Percentiles rank a stretch among this genome's conserved stretches.
Evolutionary conservation across 2,329 filamentous ascomycete genomes (phyloP).

Genomic region (Apiospora hydei): DNA sequence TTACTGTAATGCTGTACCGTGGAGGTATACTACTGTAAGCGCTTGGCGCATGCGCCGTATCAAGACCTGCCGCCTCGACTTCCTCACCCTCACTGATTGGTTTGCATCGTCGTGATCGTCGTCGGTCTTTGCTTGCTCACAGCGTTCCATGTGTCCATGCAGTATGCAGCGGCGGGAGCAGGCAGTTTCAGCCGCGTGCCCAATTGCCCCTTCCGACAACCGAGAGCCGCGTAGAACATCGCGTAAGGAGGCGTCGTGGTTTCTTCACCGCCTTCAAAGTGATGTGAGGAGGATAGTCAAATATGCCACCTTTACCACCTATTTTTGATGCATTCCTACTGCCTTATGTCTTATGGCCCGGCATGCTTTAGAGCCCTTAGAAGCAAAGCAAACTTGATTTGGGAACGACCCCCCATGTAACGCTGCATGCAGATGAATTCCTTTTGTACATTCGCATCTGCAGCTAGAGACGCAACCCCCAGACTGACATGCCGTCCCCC

Average conservation of each 20-base stretch:
- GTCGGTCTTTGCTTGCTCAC: not conserved
- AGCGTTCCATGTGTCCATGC: not conserved
- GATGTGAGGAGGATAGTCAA: not conserved
- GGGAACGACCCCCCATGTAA: not conserved
- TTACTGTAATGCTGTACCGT: not conserved
- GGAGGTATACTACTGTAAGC: not conserved
- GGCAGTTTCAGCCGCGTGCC: not conserved
- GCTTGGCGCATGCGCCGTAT: not conserved
- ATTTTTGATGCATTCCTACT: not conserved
- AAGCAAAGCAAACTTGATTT: not conserved
- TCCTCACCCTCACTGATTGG: not conserved
- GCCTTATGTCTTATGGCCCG: not conserved
- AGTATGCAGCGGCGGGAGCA: not conserved
- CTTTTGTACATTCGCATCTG: not conserved
- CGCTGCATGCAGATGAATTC: not conserved
- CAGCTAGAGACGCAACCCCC: constrained; percentile 5
- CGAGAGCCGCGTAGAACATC: not conserved
- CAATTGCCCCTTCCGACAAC: not conserved
- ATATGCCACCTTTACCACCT: not conserved
- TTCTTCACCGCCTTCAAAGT: not conserved
- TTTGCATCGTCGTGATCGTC: not conserved
- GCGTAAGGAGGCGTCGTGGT: not conserved
- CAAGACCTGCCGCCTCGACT: not conserved
- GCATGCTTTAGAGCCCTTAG: not conserved
- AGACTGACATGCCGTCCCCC: constrained; percentile 10